phyloP scores from a whole-genome alignment of 1,284 basidiomycete genomes.

The Pterula multifida region DNA sequence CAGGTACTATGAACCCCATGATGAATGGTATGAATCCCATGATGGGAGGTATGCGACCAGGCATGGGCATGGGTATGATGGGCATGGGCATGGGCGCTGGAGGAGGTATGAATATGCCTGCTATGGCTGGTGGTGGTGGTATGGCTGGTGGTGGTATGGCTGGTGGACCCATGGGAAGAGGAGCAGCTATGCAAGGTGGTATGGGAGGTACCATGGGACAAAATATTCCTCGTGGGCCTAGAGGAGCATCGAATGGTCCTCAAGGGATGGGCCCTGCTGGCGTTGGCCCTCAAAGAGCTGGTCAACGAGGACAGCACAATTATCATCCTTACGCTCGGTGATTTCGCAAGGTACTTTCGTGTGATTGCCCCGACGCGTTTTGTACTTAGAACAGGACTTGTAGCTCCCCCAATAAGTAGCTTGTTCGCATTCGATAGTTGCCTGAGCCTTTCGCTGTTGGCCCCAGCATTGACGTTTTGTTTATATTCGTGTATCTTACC shows the following conservation, averaged over 20 bases:
- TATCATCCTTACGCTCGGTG: slow-evolving; percentile 73
- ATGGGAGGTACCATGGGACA: slow-evolving; percentile 35
- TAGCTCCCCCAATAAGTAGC: background rate
- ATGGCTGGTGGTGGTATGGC: slow-evolving; percentile 30
- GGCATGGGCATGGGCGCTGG: slow-evolving; percentile 23
- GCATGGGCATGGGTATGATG: slow-evolving; percentile 18
- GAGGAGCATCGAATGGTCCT: slow-evolving; percentile 41
- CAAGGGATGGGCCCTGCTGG: slow-evolving; percentile 24
- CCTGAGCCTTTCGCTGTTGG: background rate
- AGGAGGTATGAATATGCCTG: slow-evolving; percentile 12
- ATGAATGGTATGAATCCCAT: slow-evolving; percentile 31
- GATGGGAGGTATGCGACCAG: slow-evolving; percentile 28
- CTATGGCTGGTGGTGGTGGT: slow-evolving; percentile 19
- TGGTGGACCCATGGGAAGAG: slow-evolving; percentile 31
- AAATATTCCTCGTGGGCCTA: slow-evolving; percentile 58
- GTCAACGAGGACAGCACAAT: slow-evolving; percentile 59
- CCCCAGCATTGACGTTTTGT: background rate
- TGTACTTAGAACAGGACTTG: background rate
- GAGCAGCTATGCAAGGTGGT: slow-evolving; percentile 19
- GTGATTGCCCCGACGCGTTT: background rate
- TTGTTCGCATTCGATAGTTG: background rate
- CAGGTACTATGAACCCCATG: slow-evolving; percentile 31
- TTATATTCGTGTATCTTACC: background rate
- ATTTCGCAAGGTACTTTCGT: background rate
- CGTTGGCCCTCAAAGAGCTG: slow-evolving; percentile 65